Evolutionary conservation across 805 yeast species (phyloP), one percentile per base, ranked within the genome.

Genomic region (Zygosaccharomyces pseudorouxii): DNA sequence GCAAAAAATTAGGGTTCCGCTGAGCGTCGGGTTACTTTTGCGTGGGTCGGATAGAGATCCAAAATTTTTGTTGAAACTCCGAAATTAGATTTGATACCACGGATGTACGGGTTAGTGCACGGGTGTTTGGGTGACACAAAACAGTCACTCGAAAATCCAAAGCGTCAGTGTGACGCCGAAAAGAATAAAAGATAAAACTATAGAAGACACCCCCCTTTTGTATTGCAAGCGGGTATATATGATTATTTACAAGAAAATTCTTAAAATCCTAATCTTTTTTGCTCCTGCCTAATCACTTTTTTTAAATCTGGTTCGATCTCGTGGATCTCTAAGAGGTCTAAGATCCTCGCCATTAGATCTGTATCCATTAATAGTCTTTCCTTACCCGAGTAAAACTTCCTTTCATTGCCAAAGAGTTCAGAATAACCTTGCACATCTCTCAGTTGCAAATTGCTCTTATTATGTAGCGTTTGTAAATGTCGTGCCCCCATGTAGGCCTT

Each of bases 401-500:
- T 42, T 16, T 33, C 33, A 9, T 51, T 14, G 11, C 20, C 39
- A 29, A 59, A 57, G 6, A 71, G 46, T 22, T 53, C 55, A n/a
- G 63, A 47, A 46, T 56, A 64, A 14, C 69, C 62, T 11, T 67
- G 63, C 27, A 76, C 44, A 9, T 65, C 59, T 3, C 57, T 52
- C 9, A 70, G 60, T 11, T 70, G 56, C 49, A 70, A 58, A 3
- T 60, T 54, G 35, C 71, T 56, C 12, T 62, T 68, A 23, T 74
- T 72, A n/a, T 81, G 60, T 47, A 90, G 70, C 45, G 75, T 76
- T 29, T 74, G 68, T 51, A 90, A 67, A 61, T 88, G 93, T 53
- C 74, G 71, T 4, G 87, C 85, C 0, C 97, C 97, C 37, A 78
- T 64, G 52, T 76, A 71, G 0, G 96, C 96, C 57, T 84, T 85